phyloP scores from a whole-genome alignment of 129 eudicot genomes.

The Smallanthus sonchifolius region DNA sequence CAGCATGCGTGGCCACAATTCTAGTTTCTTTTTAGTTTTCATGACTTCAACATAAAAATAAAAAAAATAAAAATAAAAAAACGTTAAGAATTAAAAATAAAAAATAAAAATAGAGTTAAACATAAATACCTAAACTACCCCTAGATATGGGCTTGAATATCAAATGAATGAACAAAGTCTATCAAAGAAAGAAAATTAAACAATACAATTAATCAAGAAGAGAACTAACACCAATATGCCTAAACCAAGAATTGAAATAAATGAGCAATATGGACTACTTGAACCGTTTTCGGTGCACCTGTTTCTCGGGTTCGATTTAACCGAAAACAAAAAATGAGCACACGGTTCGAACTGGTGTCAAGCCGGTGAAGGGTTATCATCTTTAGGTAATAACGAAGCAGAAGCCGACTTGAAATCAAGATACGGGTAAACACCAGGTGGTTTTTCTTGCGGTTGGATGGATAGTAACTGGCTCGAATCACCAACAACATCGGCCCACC shows the following conservation, averaged over 20 bases:
- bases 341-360: not conserved
- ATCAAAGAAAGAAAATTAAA: not conserved
- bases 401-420: slow-evolving; percentile 55
- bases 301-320: not conserved
- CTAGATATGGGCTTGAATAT: slow-evolving; percentile 8
- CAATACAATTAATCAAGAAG: slow-evolving; percentile 14
- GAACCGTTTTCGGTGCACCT: not conserved
- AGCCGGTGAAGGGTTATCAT: slow-evolving; percentile 25
- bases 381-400: slow-evolving; percentile 24
- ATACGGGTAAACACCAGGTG: slow-evolving; percentile 77
- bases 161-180: slow-evolving; percentile 25
- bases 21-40: no score
- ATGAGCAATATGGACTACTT: not conserved
- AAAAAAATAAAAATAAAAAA: no score
- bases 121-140: not conserved
- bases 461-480: slow-evolving; percentile 82
- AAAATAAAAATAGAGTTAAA: no score
- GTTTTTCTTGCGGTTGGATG: slow-evolving; percentile 74
- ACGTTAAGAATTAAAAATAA: no score
- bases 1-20: no score
- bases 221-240: slow-evolving; percentile 11
- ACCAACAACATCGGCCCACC: slow-evolving; percentile 98
- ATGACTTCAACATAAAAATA: no score
- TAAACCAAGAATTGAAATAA: slow-evolving; percentile 16
- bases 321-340: not conserved